Conservation (phyloP, 805 yeast species). For the Candida chilensis region DNA sequence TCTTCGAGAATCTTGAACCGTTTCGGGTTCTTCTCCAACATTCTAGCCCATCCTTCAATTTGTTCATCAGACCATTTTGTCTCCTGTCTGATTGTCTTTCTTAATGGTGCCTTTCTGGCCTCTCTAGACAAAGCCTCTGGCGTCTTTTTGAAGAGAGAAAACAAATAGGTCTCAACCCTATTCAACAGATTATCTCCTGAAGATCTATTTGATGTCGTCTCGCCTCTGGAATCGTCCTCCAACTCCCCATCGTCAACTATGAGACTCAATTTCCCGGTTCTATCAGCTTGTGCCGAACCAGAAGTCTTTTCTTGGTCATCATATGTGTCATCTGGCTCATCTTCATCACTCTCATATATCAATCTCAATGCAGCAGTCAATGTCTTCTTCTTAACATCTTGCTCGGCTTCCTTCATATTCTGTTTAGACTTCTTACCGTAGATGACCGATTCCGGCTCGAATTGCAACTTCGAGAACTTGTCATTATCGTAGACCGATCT, state of each 20-base stretch:
- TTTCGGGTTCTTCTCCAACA: slow-evolving; percentile 58
- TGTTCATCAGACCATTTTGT: slow-evolving; percentile 82
- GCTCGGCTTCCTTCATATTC: slow-evolving; percentile 9
- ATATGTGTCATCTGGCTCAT: slow-evolving; percentile 77
- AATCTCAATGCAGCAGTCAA: slow-evolving; percentile 51
- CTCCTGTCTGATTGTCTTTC: slow-evolving; percentile 41
- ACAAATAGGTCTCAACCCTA: no score
- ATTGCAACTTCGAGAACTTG: slow-evolving; percentile 16
- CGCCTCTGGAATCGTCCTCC: no score
- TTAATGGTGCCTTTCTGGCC: slow-evolving; percentile 37
- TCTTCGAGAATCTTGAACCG: slow-evolving; percentile 57
- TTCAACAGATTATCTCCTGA: no score
- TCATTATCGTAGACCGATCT: slow-evolving; percentile 17
- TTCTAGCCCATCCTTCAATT: slow-evolving; percentile 87
- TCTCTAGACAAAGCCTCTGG: slow-evolving; percentile 29
- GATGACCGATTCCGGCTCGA: slow-evolving; percentile 11
- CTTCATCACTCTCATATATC: slow-evolving; percentile 70
- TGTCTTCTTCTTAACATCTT: slow-evolving; percentile 46
- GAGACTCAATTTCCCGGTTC: slow-evolving; percentile 1
- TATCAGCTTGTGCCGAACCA: slow-evolving; percentile 11
- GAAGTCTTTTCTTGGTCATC: slow-evolving; percentile 42
- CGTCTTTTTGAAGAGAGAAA: slow-evolving; percentile 42
- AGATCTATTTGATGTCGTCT: no score
- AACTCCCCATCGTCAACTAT: slow-evolving; percentile 8
- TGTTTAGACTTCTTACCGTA: slow-evolving; percentile 22